Conservation (phyloP, 2,329 filamentous ascomycete genomes). For the Arthrobotrys sinensis region DNA sequence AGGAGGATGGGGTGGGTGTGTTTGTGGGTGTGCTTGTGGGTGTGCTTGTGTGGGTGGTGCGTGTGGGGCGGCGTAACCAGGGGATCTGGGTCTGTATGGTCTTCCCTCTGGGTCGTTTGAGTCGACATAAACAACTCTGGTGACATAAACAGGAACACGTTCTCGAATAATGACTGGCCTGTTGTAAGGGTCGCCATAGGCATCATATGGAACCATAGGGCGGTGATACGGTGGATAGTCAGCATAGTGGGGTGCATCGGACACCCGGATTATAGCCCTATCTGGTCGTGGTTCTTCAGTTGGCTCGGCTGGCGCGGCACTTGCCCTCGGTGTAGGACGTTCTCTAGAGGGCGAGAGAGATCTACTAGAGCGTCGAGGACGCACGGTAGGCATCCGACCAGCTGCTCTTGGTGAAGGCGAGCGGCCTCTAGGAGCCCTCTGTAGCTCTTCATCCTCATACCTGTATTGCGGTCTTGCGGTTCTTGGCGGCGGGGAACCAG, state of each 20-base stretch:
- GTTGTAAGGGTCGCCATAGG: slow-evolving; percentile 46
- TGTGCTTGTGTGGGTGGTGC: slow-evolving; percentile 38
- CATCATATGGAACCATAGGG: slow-evolving; percentile 38
- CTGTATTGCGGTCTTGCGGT: slow-evolving; percentile 31
- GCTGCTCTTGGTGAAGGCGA: slow-evolving; percentile 45
- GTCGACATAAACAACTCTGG: slow-evolving; percentile 50
- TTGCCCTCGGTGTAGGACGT: slow-evolving; percentile 38
- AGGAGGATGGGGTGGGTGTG: slow-evolving; percentile 24
- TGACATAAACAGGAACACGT: slow-evolving; percentile 42
- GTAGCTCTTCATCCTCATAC: slow-evolving; percentile 50
- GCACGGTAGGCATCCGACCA: slow-evolving; percentile 35
- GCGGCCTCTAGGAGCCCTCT: slow-evolving; percentile 39
- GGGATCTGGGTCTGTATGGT: slow-evolving; percentile 41
- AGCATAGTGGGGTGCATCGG: slow-evolving; percentile 46
- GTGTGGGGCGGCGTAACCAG: slow-evolving; percentile 32
- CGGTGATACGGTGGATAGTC: slow-evolving; percentile 48
- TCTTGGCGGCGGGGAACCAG: slow-evolving; percentile 32
- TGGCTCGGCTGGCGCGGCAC: slow-evolving; percentile 28
- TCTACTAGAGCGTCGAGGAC: slow-evolving; percentile 52
- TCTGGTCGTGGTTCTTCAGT: slow-evolving; percentile 43
- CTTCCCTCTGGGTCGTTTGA: slow-evolving; percentile 50
- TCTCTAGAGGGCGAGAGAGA: slow-evolving; percentile 45
- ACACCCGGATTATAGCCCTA: slow-evolving; percentile 38
- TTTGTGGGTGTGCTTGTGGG: slow-evolving; percentile 31
- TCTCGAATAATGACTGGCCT: slow-evolving; percentile 47